Base-by-base conservation (phyloP, 768 basidiomycete genomes). In the Mycena floridula region DNA sequence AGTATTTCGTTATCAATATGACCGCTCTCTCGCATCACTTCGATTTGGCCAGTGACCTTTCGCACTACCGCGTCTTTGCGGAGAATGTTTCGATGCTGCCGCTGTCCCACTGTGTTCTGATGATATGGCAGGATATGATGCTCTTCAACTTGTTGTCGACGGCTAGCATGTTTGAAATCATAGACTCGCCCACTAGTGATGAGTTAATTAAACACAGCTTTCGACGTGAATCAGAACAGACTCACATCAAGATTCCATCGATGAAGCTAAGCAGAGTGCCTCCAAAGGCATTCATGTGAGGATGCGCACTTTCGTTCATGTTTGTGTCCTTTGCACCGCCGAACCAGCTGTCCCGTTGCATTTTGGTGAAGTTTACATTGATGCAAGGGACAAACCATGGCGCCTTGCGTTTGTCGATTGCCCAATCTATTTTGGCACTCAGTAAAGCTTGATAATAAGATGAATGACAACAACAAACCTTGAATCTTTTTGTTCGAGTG, bases 231-330 rank as follows among this genome's bases (percentile, higher is more conserved):
- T 37, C 13, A 3, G 9, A 12, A 6, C 23, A 30, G 22, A 28
- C 46, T 45, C 21, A 54, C 53, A 2, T 25, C 16, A 48, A 28
- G 22, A 56, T 56, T 7, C 48, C 50, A 12, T 42, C 53, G 0
- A 56, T 40, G 12, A 56, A 43, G 0, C 50, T n/a, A 0, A 56
- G 46, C 38, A 50, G 49, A 16, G 44, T 56, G 4, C 50, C 53
- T 1, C 50, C 50, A 35, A 46, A 42, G 20, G 38, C 28, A 38
- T 55, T 54, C 13, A 51, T 47, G 18, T 47, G 43, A 16, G 51
- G 46, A 25, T 55, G 54, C 4, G 54, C 45, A 28, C 54, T 54
- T 37, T 55, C 54, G 18, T 54, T 54, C 9, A 52, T 35, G 25
- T 56, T 56, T 1, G 50, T 56, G 26, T 56, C 46, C 6, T 43